Evolutionary conservation across 2,329 filamentous ascomycete genomes (phyloP), one percentile per base, ranked within the genome.

Genomic region (Apiospora koreana): DNA sequence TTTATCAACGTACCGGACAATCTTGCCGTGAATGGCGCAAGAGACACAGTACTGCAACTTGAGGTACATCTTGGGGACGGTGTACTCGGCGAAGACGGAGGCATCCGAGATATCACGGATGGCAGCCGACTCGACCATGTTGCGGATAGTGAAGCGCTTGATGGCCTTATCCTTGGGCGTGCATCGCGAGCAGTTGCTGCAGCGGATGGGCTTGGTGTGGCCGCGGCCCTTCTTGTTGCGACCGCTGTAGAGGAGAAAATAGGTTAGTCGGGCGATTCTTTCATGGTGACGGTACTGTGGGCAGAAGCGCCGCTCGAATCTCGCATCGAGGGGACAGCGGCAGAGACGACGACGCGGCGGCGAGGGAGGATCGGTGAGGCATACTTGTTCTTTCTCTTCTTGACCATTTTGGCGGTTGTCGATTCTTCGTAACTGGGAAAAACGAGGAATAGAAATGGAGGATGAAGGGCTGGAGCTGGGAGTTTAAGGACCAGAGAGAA

Each of bases 31-130:
- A 79, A 99, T 99, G 83, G 96, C 96, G 88, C 96, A 99, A 87
- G 95, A 98, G 84, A 99, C 96, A 87, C 96, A 99, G 94, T 99
- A 99, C 90, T 99, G 96, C 86, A 99, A 93, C 93, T 99, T 99
- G 88, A 99, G 90, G 94, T 99, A 99, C 97, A 99, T 99, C 94
- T 99, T 99, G 88, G 96, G 96, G 83, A 99, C 95, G 80, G 94
- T 95, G 91, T 99, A 99, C 89, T 99, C 96, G 82, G 93, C 86
- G 88, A 98, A 99, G 87, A 99, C 96, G 82, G 96, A 98, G 83
- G 97, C 96, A 86, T 99, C 96, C 78, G 95, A 98, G 89, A 99
- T 99, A 94, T 99, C 96, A 94, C 97, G 96, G 86, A 99, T 98
- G 83, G 96, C 96, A 83, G 97, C 96, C 82, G 95, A 98, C 89